Evolutionary conservation across 1,139 yeast species (phyloP).

Genomic region (Meyerozyma athensensis): DNA sequence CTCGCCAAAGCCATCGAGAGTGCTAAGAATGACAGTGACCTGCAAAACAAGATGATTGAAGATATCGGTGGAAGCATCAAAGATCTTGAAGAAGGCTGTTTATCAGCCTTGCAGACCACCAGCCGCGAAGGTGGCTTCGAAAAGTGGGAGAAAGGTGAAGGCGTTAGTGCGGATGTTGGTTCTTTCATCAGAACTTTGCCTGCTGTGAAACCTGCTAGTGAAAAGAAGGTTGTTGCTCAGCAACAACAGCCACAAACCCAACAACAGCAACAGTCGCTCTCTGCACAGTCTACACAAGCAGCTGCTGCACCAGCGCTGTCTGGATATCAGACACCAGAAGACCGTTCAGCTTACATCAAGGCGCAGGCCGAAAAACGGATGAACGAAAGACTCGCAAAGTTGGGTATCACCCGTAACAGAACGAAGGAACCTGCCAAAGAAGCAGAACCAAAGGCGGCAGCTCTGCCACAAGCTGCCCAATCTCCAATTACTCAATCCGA

Average conservation of each 20-base stretch:
- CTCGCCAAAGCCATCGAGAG: slow-evolving; percentile 52
- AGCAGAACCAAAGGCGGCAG: not conserved
- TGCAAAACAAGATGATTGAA: slow-evolving; percentile 53
- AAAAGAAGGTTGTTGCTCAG: slow-evolving; percentile 2
- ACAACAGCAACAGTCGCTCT: slow-evolving; percentile 5
- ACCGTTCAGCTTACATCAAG: slow-evolving; percentile 77
- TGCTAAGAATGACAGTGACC: slow-evolving; percentile 51
- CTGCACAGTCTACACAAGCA: slow-evolving; percentile 6
- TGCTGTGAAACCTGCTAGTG: not conserved
- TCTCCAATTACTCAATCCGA: slow-evolving; percentile 7
- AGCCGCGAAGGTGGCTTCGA: slow-evolving; percentile 50
- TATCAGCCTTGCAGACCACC: slow-evolving; percentile 38
- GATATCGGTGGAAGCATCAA: slow-evolving; percentile 75
- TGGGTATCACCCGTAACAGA: slow-evolving; percentile 59
- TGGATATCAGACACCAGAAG: slow-evolving; percentile 44
- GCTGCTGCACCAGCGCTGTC: slow-evolving; percentile 3
- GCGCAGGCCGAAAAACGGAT: slow-evolving; percentile 89
- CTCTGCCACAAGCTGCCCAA: slow-evolving; percentile 3
- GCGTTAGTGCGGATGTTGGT: slow-evolving; percentile 60
- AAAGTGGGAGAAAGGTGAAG: slow-evolving; percentile 85
- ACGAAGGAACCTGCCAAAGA: slow-evolving; percentile 9
- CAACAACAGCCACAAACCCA: slow-evolving; percentile 15
- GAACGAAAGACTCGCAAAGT: slow-evolving; percentile 82
- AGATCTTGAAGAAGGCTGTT: slow-evolving; percentile 64
- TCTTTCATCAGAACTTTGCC: slow-evolving; percentile 54